Base-by-base conservation (phyloP, 306 rosid species). In the Trifolium repens region DNA sequence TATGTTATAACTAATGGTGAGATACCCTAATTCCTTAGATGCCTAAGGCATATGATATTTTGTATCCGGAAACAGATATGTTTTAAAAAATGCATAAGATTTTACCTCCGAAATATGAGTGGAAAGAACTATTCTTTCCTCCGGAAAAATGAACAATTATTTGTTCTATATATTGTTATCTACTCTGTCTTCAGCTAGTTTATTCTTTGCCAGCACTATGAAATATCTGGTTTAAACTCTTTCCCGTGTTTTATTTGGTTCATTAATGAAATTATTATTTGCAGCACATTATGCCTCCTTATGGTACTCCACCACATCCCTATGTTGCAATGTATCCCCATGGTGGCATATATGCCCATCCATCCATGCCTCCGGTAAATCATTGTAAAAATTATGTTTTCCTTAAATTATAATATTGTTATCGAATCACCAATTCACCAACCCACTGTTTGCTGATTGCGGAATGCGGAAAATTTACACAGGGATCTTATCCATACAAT, bases 201-300 rank as follows among this genome's bases (percentile, higher is more conserved):
- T 49, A 30, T 14, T 43, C 70, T 34, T 64, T 26, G 34, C 55
- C 65, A 58, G 43, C 60, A n/a, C 52, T 71, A 35, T 4, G 8
- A 61, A 44, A 60, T 81, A 71, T 67, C 72, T 70, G 16, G 55
- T 30, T 30, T 67, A 57, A 79, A 35, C 57, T 71, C 64, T 75
- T 4, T 40, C 39, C 49, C 39, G 3, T 71, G 35, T 59, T 74
- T 57, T 61, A 61, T 49, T 9, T 63, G 72, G 43, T 57, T 78
- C 44, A 72, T 81, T 70, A 49, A 65, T 67, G 30, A 64, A 50
- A 4, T 74, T 81, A 50, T 66, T 73, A 72, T 70, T 35, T 87
- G 90, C 99, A 94, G 99, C 99, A 90, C 69, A 86, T 94, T 63
- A 94, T 94, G 96, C 99, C 97, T 71, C 96, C 99, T 44, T 94